Percentiles rank a stretch among this genome's conserved stretches.
Conservation (phyloP, 805 yeast genomes). For the Candida lessepsii region DNA sequence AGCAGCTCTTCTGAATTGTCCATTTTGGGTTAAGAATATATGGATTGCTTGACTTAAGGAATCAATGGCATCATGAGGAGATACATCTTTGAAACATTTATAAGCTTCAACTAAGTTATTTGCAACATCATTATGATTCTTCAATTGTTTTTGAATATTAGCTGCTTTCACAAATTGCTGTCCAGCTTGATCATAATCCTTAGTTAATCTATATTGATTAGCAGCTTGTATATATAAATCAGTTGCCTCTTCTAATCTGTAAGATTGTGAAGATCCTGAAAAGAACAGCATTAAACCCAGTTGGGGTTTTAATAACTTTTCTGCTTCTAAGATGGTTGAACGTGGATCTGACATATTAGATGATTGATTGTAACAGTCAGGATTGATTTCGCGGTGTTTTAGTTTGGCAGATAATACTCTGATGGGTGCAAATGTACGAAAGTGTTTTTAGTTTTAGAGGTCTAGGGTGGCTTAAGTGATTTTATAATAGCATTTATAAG, state of each 20-base stretch:
- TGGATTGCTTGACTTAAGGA: slow-evolving; percentile 75
- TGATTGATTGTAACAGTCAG: too few relatives aligned
- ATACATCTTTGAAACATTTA: slow-evolving; percentile 75
- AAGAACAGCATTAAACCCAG: slow-evolving; percentile 66
- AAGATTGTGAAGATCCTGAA: slow-evolving; percentile 61
- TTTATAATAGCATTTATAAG: too few relatives aligned
- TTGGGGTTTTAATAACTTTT: slow-evolving; percentile 51
- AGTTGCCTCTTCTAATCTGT: slow-evolving; percentile 85
- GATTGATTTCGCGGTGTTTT: too few relatives aligned
- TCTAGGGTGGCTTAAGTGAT: too few relatives aligned
- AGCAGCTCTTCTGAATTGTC: slow-evolving; percentile 96
- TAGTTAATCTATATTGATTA: slow-evolving; percentile 76
- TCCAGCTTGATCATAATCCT: slow-evolving; percentile 76
- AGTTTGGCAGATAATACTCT: too few relatives aligned
- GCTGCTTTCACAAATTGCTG: slow-evolving; percentile 85
- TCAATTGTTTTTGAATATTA: slow-evolving; percentile 68
- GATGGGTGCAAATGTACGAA: too few relatives aligned
- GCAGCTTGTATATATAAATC: slow-evolving; percentile 92
- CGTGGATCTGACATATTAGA: slow-evolving; percentile 49
- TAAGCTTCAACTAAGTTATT: slow-evolving; percentile 86
- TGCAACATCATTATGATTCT: slow-evolving; percentile 86
- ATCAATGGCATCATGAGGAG: slow-evolving; percentile 74
- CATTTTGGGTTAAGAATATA: slow-evolving; percentile 75
- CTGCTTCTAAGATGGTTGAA: slow-evolving; percentile 44
- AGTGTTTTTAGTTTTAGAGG: too few relatives aligned